Conservation (phyloP, 2,329 filamentous ascomycete genomes). For the Fusarium algeriense region DNA sequence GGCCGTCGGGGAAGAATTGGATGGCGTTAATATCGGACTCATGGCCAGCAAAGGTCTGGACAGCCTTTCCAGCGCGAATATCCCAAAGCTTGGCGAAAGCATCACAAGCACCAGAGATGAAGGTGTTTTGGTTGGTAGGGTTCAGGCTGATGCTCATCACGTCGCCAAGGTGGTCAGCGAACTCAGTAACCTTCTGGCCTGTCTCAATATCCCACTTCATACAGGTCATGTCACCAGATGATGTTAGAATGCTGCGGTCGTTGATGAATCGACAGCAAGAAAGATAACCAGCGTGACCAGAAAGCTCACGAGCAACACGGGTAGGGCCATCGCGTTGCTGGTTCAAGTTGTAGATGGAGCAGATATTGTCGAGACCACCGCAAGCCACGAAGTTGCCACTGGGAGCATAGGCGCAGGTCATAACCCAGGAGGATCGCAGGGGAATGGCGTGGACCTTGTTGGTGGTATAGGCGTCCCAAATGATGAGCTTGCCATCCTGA, state of each 20-base stretch:
- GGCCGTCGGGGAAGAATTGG: slow-evolving; percentile 98
- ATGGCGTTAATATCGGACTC: slow-evolving; percentile 99
- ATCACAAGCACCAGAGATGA: slow-evolving; percentile 99
- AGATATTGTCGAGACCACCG: slow-evolving; percentile 99
- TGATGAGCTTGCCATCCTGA: slow-evolving; percentile 99
- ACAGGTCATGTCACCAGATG: slow-evolving; percentile 99
- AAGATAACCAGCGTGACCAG: slow-evolving; percentile 95
- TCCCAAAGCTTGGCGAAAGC: slow-evolving; percentile 99
- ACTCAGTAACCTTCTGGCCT: slow-evolving; percentile 96
- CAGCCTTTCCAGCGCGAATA: slow-evolving; percentile 96
- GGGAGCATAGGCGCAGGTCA: slow-evolving; percentile 99
- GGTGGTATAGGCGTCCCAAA: slow-evolving; percentile 99
- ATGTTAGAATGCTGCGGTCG: slow-evolving; percentile 96
- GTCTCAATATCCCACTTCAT: slow-evolving; percentile 99
- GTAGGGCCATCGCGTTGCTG: slow-evolving; percentile 95
- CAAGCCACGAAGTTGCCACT: slow-evolving; percentile 99
- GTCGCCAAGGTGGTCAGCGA: slow-evolving; percentile 96
- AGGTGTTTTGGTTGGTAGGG: slow-evolving; percentile 98
- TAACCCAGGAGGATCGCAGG: slow-evolving; percentile 97
- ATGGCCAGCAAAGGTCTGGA: slow-evolving; percentile 98
- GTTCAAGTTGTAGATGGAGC: slow-evolving; percentile 99
- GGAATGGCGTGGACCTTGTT: slow-evolving; percentile 99
- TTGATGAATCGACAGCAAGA: slow-evolving; percentile 99
- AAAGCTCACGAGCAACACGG: slow-evolving; percentile 93
- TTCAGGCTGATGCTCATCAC: slow-evolving; percentile 99